Conservation (phyloP, 1,284 basidiomycete genomes). For the Schizophyllum commune region DNA sequence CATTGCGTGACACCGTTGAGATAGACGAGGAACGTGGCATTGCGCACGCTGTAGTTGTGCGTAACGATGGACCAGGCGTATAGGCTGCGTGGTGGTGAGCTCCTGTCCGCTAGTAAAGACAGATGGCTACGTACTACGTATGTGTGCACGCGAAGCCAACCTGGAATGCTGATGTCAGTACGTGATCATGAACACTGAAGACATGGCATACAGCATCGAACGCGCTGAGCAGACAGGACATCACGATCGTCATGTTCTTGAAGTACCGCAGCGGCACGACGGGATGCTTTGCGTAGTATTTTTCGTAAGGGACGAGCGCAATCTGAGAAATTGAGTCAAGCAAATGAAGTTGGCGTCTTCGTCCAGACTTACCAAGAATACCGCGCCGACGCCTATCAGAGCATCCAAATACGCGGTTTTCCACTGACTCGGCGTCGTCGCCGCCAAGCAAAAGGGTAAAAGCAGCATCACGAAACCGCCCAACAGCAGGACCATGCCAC, state of each 20-base stretch:
- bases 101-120: neutral
- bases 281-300: neutral
- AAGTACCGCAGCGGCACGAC: neutral
- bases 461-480: constrained; percentile 4
- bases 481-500: constrained; percentile 3
- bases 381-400: neutral
- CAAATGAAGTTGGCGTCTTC: neutral
- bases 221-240: neutral
- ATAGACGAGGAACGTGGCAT: constrained; percentile 7
- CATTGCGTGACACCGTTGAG: constrained; percentile 6
- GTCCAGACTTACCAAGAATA: neutral
- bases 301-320: neutral
- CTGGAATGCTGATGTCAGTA: neutral
- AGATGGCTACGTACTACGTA: neutral
- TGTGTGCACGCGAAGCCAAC: neutral
- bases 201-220: constrained; percentile 1
- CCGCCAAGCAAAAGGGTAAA: constrained; percentile 6
- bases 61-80: constrained; percentile 2
- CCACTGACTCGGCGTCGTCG: constrained; percentile 7
- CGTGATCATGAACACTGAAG: too few relatives aligned
- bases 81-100: neutral
- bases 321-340: neutral
- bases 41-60: constrained; percentile 11
- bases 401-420: constrained; percentile 1
- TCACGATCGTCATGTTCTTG: neutral